Evolutionary conservation across 164 flowering plant genomes (phyloP), one percentile per base, ranked within the genome.

Genomic region (Chimonanthus salicifolius): DNA sequence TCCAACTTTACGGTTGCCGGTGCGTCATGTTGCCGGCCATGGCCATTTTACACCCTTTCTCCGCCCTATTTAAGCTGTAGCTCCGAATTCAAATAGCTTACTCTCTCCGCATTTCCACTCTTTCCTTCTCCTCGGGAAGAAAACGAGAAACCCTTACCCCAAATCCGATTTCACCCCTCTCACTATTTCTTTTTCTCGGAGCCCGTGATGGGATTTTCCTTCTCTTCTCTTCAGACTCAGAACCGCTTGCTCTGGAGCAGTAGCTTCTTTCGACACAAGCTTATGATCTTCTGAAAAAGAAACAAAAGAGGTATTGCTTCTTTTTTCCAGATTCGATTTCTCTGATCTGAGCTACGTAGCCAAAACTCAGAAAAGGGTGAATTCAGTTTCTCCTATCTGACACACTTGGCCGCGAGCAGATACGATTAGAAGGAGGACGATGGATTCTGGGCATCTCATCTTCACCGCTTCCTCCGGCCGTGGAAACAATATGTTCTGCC

Each of bases 211-310:
- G 97, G 94, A 79, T 88, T 84, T 87, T 80, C 90, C 71, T 85
- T 89, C 7, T 89, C 89, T 75, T 92, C 92, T 58, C 79, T 90
- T 77, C 89, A 86, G 75, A 82, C 86, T 62, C 91, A 93, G 78
- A 86, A 88, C 18, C 80, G 97, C 80, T 82, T 92, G 78, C 82
- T 87, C 48, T 92, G 94, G 97, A 88, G 81, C 62, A 89, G 94
- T 8, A 92, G 97, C 76, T 92, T 92, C 84, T 92, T 92, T 80
- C 97, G 97, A 75, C 97, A 92, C 84, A 92, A 92, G 97, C 76
- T 89, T 74, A 86, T 85, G 89, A 77, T 89, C 68, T 87, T 87
- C 82, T 90, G 49, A 60, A 58, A 33, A 2, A 46, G 49, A n/a
- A 16, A 21, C 11, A 45, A 15, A 58, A 44, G 49, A 48, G 18